These are phyloP conservation scores for Mycena rosella DNA, from an alignment of 768 basidiomycete species.

Conservation along the genomic window DNA sequence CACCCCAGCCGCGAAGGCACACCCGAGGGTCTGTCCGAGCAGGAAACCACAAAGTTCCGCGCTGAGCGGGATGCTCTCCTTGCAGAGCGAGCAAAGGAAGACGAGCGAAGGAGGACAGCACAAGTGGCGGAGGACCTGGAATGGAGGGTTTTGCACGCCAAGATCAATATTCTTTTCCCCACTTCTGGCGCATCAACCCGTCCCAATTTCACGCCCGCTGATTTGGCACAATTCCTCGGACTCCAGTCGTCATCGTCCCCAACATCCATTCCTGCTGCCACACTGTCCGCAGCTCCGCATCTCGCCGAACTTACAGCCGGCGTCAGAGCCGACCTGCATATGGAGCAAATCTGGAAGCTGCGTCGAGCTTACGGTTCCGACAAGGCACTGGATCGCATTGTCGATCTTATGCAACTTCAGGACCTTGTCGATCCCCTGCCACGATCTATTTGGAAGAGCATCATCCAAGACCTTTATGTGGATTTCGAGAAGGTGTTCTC, in stretches of 20 bases:
- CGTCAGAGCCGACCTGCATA: conserved; percentile 30
- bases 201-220: no score
- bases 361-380: conserved; percentile 10
- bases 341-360: conserved; percentile 27
- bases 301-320: conserved; percentile 18
- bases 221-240: no score
- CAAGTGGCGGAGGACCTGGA: no score
- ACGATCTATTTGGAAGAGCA: conserved; percentile 25
- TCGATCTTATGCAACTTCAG: conserved; percentile 22
- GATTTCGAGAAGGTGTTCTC: conserved; percentile 38
- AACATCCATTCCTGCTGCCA: neutral
- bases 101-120: no score
- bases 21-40: no score
- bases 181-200: no score
- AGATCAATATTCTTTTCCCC: no score
- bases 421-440: conserved; percentile 22
- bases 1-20: no score
- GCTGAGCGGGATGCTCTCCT: no score
- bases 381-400: conserved; percentile 26
- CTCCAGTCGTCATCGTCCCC: neutral
- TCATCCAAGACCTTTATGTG: conserved; percentile 34
- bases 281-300: conserved; percentile 35
- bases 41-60: no score
- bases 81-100: no score
- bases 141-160: no score